These are phyloP conservation scores for Anethum foeniculum DNA, from an alignment of 140 eudicot species.

Conservation along the genomic window DNA sequence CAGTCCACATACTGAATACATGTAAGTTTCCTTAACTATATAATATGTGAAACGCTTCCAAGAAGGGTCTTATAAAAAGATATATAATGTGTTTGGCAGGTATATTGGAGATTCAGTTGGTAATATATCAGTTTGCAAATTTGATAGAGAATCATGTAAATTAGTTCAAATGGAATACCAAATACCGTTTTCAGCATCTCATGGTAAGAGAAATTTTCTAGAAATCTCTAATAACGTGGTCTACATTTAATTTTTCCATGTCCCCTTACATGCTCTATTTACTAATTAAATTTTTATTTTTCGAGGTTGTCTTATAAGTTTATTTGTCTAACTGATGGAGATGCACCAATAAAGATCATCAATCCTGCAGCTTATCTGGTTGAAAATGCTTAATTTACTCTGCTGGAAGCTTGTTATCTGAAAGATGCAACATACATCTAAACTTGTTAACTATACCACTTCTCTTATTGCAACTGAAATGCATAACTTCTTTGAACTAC, in stretches of 20 bases:
- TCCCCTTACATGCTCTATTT: background rate
- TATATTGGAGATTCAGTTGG: constrained; percentile 83
- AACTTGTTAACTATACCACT: background rate
- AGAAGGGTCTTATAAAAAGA: constrained; percentile 4
- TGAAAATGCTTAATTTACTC: background rate
- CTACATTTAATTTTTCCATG: background rate
- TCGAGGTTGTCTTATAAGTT: background rate
- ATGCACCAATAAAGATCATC: background rate
- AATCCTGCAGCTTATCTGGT: background rate
- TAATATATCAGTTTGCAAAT: constrained; percentile 59
- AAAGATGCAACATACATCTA: background rate
- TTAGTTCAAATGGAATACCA: constrained; percentile 62
- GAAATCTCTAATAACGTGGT: background rate
- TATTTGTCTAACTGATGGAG: background rate
- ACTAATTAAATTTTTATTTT: no score
- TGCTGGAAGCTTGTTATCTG: background rate
- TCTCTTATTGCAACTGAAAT: background rate
- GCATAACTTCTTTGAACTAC: background rate
- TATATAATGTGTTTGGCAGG: constrained; percentile 31
- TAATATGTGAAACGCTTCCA: constrained; percentile 10
- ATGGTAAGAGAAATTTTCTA: constrained; percentile 36
- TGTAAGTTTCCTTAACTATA: constrained; percentile 43
- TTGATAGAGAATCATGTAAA: constrained; percentile 42
- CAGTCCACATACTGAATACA: constrained; percentile 57
- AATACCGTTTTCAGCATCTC: constrained; percentile 73